These are phyloP conservation scores for Phaeoacremonium minimum DNA, from an alignment of 2,329 filamentous ascomycete species.

Conservation along the genomic window DNA sequence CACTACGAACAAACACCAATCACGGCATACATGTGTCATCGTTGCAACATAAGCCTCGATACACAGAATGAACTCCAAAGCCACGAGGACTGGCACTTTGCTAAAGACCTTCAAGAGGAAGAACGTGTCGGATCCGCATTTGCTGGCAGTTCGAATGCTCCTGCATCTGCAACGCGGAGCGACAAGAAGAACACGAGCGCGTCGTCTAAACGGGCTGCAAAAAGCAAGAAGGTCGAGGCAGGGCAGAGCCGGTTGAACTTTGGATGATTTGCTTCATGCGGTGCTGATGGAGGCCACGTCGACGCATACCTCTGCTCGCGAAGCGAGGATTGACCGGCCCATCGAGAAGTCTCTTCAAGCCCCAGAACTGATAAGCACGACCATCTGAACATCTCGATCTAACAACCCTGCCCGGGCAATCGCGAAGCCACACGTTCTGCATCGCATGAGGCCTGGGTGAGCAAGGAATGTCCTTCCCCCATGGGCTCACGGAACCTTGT, in stretches of 20 bases:
- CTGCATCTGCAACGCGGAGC: constrained; percentile 26
- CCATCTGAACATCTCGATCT: too few species aligned
- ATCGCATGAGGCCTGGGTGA: too few species aligned
- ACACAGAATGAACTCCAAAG: constrained; percentile 58
- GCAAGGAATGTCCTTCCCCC: too few species aligned
- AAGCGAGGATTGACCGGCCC: too few species aligned
- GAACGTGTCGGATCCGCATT: constrained; percentile 49
- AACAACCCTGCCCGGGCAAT: too few species aligned
- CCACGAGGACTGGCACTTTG: constrained; percentile 93
- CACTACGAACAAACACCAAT: constrained; percentile 26
- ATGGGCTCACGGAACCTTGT: too few species aligned
- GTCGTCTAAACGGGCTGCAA: constrained; percentile 32
- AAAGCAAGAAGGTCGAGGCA: constrained; percentile 43
- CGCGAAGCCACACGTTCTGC: too few species aligned
- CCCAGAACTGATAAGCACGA: too few species aligned
- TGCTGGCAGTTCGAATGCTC: constrained; percentile 28
- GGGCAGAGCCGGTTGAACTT: constrained; percentile 60
- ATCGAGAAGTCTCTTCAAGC: too few species aligned
- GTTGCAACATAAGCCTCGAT: constrained; percentile 61
- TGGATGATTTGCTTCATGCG: constrained; percentile 33
- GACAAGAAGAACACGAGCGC: constrained; percentile 24
- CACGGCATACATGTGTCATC: constrained; percentile 48
- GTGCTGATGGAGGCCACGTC: too few species aligned
- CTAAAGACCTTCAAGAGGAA: constrained; percentile 73
- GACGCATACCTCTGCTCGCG: too few species aligned